Conservation (phyloP, 495 filamentous ascomycete species). For the Penicillium psychrofluorescens region DNA sequence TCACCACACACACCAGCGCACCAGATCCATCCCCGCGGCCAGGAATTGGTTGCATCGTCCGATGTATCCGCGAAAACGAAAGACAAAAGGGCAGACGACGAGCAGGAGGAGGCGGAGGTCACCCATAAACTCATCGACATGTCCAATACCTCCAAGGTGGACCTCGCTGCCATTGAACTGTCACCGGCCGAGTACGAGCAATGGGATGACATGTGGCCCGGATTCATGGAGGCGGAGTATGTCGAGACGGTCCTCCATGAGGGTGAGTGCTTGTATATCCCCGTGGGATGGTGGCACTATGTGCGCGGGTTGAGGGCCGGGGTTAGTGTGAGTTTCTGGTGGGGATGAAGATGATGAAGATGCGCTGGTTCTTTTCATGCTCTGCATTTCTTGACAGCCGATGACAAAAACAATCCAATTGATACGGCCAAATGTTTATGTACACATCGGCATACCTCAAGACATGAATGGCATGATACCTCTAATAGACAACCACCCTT, state of each 20-base stretch:
- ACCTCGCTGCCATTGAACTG: constrained; percentile 51
- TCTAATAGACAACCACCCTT: not conserved
- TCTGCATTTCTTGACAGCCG: too few species aligned
- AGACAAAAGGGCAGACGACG: too few species aligned
- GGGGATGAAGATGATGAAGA: constrained; percentile 14
- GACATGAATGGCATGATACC: too few species aligned
- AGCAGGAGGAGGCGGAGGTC: constrained; percentile 4
- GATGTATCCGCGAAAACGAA: not conserved
- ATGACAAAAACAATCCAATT: too few species aligned
- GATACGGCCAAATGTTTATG: not conserved
- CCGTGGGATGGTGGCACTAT: constrained; percentile 98
- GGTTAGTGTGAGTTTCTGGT: constrained; percentile 98
- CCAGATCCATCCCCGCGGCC: constrained; percentile 58
- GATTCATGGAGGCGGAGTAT: constrained; percentile 55
- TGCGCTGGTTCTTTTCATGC: too few species aligned
- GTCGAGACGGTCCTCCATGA: constrained; percentile 71
- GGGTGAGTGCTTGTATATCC: constrained; percentile 87
- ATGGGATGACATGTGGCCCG: constrained; percentile 48
- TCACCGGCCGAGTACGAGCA: constrained; percentile 39
- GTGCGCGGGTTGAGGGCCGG: constrained; percentile 78
- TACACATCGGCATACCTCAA: not conserved
- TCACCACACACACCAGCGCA: constrained; percentile 51
- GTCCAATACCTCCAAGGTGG: constrained; percentile 79
- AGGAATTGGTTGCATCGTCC: constrained; percentile 47
- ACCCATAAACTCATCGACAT: constrained; percentile 60